Base-by-base conservation (phyloP, 2,329 filamentous ascomycete genomes). In the Arthrobotrys conoides region DNA sequence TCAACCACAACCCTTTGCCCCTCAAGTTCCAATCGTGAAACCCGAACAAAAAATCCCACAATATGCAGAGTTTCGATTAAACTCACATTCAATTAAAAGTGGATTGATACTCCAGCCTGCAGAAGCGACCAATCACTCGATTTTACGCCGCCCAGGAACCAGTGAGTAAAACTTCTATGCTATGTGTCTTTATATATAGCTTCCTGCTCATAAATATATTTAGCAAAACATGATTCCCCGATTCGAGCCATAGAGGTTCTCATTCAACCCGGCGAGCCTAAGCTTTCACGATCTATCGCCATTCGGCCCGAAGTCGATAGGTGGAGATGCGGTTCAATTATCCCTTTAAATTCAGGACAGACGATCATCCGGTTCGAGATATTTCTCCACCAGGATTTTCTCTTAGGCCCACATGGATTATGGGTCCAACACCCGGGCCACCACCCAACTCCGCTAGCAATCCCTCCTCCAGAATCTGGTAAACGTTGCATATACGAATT, bases 211-310 rank as follows among this genome's bases (percentile, higher is more conserved):
- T 71, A 64, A 69, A 20, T 20, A 53, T 20, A 16, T 24, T 9
- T 24, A 78, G 75, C 68, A 16, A 24, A 20, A 27, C 33, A 33
- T 1, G 75, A 78, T 30, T 78, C 75, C 0, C 68, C 75, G 3
- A 72, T 78, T 18, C 46, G 51, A 33, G 22, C 16, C 36, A 24
- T 41, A 18, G 44, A 4, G 38, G 36, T 41, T n/a, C 22, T 10
- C 4, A 24, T 53, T 16, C n/a, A 51, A 41, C n/a, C 48, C 4
- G 24, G 14, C 5, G 41, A 46, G 6, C 0, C 16, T 46, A 48
- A 27, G 1, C 22, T n/a, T 14, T 27, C 38, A 20, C 14, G 57
- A 2, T 9, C 41, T 64, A 38, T 72, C 57, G 24, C 24, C n/a
- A 24, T 72, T n/a, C 48, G 41, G n/a, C 51, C 67, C 16, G 49